phyloP scores from a whole-genome alignment of 441 rosid genomes.

The Capsella rubella region DNA sequence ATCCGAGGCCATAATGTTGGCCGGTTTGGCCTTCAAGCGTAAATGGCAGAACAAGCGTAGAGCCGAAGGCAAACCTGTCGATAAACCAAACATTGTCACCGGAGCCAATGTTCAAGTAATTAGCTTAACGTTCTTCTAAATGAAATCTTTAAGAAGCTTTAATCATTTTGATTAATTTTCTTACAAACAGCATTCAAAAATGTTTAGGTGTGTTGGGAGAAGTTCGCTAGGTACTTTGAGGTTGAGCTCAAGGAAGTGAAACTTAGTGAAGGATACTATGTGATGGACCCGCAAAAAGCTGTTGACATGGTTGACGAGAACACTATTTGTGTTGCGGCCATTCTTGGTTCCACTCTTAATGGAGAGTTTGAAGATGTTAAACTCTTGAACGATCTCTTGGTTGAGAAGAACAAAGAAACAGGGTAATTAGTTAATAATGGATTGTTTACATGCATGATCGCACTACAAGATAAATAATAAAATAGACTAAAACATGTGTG shows the following conservation, averaged over 20 bases:
- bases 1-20: conserved; percentile 57
- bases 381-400: conserved; percentile 73
- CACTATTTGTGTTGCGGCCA: conserved; percentile 93
- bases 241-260: conserved; percentile 93
- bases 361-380: conserved; percentile 95
- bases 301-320: conserved; percentile 94
- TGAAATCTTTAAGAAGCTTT: too few relatives aligned
- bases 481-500: not conserved
- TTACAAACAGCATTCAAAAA: not conserved
- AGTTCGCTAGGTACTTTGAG: conserved; percentile 92
- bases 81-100: conserved; percentile 63
- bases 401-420: conserved; percentile 71
- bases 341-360: conserved; percentile 87
- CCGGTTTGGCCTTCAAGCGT: conserved; percentile 61
- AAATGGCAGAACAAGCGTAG: conserved; percentile 61
- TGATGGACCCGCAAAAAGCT: conserved; percentile 86
- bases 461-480: not conserved
- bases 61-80: conserved; percentile 55
- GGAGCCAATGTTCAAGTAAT: conserved; percentile 66
- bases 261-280: conserved; percentile 84
- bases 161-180: not conserved
- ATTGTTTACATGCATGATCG: not conserved
- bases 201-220: conserved; percentile 88
- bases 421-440: conserved; percentile 49
- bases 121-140: not conserved